Evolutionary conservation across 805 yeast genomes (phyloP).

Genomic region (Zygosaccharomyces pseudorouxii): DNA sequence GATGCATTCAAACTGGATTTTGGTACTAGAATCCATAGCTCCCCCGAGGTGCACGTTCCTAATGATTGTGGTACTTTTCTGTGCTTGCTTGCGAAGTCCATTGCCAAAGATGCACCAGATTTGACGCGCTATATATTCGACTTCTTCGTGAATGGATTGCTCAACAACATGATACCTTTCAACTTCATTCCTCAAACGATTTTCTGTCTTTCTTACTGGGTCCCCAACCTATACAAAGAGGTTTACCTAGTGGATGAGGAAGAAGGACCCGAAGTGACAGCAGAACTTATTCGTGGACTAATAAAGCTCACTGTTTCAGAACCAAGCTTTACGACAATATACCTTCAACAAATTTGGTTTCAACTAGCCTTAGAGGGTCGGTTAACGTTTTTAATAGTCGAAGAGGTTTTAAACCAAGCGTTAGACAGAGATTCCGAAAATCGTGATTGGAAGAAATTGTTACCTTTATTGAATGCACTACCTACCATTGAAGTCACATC

Average conservation of each 20-base stretch:
- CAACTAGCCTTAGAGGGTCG: slow-evolving; percentile 57
- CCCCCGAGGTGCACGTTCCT: slow-evolving; percentile 64
- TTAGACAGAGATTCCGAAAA: slow-evolving; percentile 76
- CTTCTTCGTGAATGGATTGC: slow-evolving; percentile 26
- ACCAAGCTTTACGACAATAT: slow-evolving; percentile 45
- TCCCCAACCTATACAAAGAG: slow-evolving; percentile 55
- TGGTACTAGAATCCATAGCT: slow-evolving; percentile 51
- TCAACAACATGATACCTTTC: slow-evolving; percentile 20
- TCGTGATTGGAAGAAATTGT: slow-evolving; percentile 58
- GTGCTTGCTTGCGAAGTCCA: slow-evolving; percentile 48
- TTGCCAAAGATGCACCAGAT: slow-evolving; percentile 54
- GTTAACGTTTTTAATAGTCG: slow-evolving; percentile 54
- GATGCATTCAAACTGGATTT: slow-evolving; percentile 53
- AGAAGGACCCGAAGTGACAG: slow-evolving; percentile 56
- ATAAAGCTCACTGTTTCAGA: slow-evolving; percentile 53
- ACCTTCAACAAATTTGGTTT: slow-evolving; percentile 64
- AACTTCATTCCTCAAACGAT: slow-evolving; percentile 25
- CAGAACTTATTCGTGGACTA: slow-evolving; percentile 57
- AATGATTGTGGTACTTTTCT: slow-evolving; percentile 60
- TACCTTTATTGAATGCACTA: slow-evolving; percentile 55
- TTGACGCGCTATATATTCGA: slow-evolving; percentile 53
- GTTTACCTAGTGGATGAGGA: slow-evolving; percentile 52
- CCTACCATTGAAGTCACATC: slow-evolving; percentile 76
- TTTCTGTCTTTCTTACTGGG: slow-evolving; percentile 59
- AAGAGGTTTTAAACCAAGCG: slow-evolving; percentile 69